These are phyloP conservation scores for Colletotrichum neosansevieriae DNA, from an alignment of 2,329 filamentous ascomycete genomes.

Conservation along the genomic window DNA sequence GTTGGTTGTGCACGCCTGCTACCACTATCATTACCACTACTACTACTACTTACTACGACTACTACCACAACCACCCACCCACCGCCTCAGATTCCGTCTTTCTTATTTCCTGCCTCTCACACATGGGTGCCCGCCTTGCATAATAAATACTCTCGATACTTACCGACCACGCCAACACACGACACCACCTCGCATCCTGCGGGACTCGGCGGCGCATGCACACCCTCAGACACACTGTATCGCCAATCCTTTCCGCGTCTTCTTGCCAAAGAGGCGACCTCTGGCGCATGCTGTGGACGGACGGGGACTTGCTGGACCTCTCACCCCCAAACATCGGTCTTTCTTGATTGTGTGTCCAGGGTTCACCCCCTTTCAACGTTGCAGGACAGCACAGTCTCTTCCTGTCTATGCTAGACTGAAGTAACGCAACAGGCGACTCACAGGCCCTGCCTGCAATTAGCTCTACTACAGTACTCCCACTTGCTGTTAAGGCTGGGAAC, in stretches of 20 bases:
- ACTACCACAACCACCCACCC: no score
- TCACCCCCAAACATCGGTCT: conserved; percentile 16
- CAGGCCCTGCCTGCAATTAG: neutral
- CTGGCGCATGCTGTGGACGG: neutral
- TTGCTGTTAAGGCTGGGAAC: neutral
- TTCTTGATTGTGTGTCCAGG: conserved; percentile 23
- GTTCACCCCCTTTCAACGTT: conserved; percentile 32
- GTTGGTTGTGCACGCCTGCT: no score
- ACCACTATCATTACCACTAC: no score
- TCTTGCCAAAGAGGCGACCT: no score
- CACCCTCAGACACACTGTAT: neutral
- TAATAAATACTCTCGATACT: conserved; percentile 6
- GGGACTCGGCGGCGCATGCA: neutral
- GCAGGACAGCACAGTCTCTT: conserved; percentile 5
- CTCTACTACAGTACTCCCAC: neutral
- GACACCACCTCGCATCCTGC: neutral
- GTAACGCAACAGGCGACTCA: neutral
- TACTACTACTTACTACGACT: no score
- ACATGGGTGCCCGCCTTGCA: neutral
- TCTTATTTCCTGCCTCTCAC: neutral
- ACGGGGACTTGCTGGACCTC: conserved; percentile 12
- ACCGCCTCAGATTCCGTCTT: neutral
- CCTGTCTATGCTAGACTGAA: neutral
- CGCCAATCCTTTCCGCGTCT: neutral
- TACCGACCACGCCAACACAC: neutral